Evolutionary conservation across 441 rosid species (phyloP).

Genomic region (Omphalea diandra): DNA sequence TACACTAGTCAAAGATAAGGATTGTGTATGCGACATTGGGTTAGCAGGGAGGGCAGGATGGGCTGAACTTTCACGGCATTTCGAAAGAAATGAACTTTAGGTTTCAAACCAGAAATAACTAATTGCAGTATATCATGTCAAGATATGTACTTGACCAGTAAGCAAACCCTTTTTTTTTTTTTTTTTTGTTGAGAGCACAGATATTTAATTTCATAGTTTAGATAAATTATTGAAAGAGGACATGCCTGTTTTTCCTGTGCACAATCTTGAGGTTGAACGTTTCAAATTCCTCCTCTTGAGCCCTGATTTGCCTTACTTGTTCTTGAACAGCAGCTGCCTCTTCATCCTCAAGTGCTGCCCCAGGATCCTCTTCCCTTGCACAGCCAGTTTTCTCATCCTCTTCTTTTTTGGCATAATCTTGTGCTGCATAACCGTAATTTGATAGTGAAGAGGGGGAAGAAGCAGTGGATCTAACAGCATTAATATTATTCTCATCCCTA

Average conservation of each 20-base stretch:
- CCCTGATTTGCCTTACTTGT: slow-evolving; percentile 94
- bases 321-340: slow-evolving; percentile 96
- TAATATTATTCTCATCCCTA: slow-evolving; percentile 53
- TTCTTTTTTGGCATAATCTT: slow-evolving; percentile 52
- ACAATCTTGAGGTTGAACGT: slow-evolving; percentile 94
- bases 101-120: background rate
- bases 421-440: slow-evolving; percentile 54
- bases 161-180: no score
- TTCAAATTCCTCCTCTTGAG: slow-evolving; percentile 97
- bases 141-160: slow-evolving; percentile 5
- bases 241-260: slow-evolving; percentile 95
- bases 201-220: background rate
- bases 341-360: slow-evolving; percentile 74
- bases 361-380: slow-evolving; percentile 63
- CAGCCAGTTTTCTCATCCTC: slow-evolving; percentile 50
- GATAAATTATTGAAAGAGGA: background rate
- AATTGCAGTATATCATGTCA: slow-evolving; percentile 1
- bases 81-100: background rate
- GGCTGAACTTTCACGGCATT: background rate
- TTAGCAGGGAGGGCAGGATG: background rate
- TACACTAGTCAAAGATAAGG: background rate
- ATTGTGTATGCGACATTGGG: background rate
- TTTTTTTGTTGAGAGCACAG: no score
- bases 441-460: slow-evolving; percentile 69
- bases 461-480: slow-evolving; percentile 53